A percentile compares a stretch with the other conserved stretches of the same genome.
Evolutionary conservation across 306 rosid genomes (phyloP).

Genomic region (Malus fusca): DNA sequence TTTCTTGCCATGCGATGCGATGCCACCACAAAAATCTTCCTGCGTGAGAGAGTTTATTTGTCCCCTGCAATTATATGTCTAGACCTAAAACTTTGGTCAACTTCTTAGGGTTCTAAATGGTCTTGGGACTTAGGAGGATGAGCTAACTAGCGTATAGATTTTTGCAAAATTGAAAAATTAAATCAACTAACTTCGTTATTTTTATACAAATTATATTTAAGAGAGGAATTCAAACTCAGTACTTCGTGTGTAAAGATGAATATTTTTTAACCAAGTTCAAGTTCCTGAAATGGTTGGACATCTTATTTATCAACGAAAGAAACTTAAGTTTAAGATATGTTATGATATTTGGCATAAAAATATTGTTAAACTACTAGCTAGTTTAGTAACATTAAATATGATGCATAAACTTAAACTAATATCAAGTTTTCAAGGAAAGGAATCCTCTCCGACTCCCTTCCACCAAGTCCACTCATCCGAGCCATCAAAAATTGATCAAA

Average conservation of each 20-base stretch:
- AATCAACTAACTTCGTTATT: not conserved
- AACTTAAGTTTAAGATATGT: too few relatives aligned
- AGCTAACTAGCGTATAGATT: not conserved
- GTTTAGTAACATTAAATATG: not conserved
- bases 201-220: not conserved
- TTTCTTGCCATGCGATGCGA: not conserved
- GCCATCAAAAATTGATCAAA: too few relatives aligned
- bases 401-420: too few relatives aligned
- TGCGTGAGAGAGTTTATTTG: not conserved
- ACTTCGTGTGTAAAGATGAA: not conserved
- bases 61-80: not conserved
- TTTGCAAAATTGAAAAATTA: not conserved
- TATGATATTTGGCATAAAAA: too few relatives aligned
- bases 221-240: not conserved
- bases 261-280: too few relatives aligned
- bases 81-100: not conserved
- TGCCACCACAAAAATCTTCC: not conserved
- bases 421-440: not conserved
- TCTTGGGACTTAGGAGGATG: not conserved
- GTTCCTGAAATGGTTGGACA: too few relatives aligned
- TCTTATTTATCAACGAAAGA: not conserved
- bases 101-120: not conserved
- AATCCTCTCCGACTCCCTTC: too few relatives aligned
- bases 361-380: not conserved
- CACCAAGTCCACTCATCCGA: too few relatives aligned